These are phyloP conservation scores for Cadophora luteo-olivacea DNA, from an alignment of 2,329 filamentous ascomycete genomes.

Conservation along the genomic window DNA sequence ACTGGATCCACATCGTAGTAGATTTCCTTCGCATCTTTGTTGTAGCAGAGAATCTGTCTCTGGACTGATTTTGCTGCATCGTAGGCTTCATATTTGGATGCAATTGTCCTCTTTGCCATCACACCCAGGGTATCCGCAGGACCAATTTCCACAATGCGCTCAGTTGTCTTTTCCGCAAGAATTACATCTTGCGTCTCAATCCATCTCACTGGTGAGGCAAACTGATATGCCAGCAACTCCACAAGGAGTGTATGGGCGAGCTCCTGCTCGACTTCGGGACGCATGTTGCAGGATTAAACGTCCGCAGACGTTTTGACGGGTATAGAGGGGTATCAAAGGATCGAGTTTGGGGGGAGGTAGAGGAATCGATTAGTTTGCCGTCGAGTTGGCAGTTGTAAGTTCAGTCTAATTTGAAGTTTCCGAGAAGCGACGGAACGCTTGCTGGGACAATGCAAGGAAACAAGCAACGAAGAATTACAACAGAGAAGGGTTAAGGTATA, in stretches of 20 bases:
- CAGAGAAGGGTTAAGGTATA: slow-evolving; percentile 9
- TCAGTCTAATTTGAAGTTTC: slow-evolving; percentile 26
- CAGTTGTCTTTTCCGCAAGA: slow-evolving; percentile 91
- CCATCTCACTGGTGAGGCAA: slow-evolving; percentile 98
- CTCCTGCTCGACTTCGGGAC: slow-evolving; percentile 99
- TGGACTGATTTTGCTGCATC: slow-evolving; percentile 96
- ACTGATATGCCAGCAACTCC: slow-evolving; percentile 98
- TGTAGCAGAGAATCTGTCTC: slow-evolving; percentile 98
- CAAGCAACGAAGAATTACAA: slow-evolving; percentile 22
- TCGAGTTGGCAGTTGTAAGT: slow-evolving; percentile 22
- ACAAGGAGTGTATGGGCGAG: slow-evolving; percentile 97
- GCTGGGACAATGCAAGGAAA: slow-evolving; percentile 22
- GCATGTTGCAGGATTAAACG: slow-evolving; percentile 67
- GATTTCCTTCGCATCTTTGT: slow-evolving; percentile 98
- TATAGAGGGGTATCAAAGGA: slow-evolving; percentile 30
- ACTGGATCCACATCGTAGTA: slow-evolving; percentile 98
- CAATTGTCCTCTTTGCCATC: slow-evolving; percentile 95
- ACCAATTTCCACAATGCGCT: slow-evolving; percentile 97
- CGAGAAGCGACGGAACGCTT: slow-evolving; percentile 17
- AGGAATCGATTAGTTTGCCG: slow-evolving; percentile 6
- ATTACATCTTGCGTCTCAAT: slow-evolving; percentile 99
- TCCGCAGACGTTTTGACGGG: slow-evolving; percentile 39
- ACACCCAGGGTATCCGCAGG: slow-evolving; percentile 95
- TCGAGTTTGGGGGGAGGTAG: neutral
- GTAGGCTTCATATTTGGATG: slow-evolving; percentile 98